A percentile compares a stretch with the other conserved stretches of the same genome.
phyloP scores from a whole-genome alignment of 2,329 filamentous ascomycete genomes.

The Fusarium fujikuroi region DNA sequence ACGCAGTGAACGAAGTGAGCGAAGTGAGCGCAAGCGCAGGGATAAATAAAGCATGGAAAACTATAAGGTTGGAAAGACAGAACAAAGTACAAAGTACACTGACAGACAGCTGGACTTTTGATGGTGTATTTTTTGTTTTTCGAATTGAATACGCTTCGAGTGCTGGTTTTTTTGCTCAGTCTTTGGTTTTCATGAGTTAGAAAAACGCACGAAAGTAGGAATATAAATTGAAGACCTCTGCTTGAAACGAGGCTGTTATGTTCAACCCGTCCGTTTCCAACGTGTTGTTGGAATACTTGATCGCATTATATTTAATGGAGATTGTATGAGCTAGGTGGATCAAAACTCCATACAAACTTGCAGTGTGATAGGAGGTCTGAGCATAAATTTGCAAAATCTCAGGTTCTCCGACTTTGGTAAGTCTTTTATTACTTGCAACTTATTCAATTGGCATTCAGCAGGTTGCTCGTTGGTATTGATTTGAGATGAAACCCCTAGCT shows the following conservation, averaged over 20 bases:
- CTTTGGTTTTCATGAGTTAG: not conserved
- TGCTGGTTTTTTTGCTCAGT: constrained; percentile 11
- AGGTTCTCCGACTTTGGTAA: not conserved
- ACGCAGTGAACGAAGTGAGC: constrained; percentile 20
- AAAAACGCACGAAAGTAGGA: constrained; percentile 13
- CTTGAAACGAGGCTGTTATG: not conserved
- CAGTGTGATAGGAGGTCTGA: rapidly evolving
- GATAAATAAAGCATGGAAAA: constrained; percentile 17
- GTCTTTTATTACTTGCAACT: rapidly evolving
- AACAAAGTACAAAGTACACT: constrained; percentile 27
- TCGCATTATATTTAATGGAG: rapidly evolving
- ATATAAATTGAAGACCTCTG: constrained; percentile 11
- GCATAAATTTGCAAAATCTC: not conserved
- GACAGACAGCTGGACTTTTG: constrained; percentile 25
- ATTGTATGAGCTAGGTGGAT: rapidly evolving
- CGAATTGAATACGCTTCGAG: constrained; percentile 15
- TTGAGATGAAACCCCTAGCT: rapidly evolving
- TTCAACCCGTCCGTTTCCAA: not conserved
- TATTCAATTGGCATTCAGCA: rapidly evolving
- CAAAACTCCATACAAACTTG: rapidly evolving
- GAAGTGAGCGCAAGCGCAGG: constrained; percentile 33
- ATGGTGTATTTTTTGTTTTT: constrained; percentile 26
- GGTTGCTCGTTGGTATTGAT: rapidly evolving
- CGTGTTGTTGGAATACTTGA: no score
- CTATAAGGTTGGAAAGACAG: constrained; percentile 22